Evolutionary conservation across 306 rosid genomes (phyloP).

Genomic region (Ochetophila trinervis): DNA sequence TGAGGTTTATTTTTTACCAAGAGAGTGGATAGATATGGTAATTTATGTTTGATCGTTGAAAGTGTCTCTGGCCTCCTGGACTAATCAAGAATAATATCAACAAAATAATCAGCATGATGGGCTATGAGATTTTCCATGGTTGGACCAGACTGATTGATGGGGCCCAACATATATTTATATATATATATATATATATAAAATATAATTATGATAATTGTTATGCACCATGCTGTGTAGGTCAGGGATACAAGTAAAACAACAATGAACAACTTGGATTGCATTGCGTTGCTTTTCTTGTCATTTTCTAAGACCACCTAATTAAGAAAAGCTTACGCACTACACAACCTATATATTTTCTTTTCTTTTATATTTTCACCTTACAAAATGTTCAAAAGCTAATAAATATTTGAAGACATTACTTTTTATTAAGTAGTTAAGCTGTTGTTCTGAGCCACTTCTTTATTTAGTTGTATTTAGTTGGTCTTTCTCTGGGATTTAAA

Average conservation of each 20-base stretch:
- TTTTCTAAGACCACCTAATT: constrained; percentile 27
- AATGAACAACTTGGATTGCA: constrained; percentile 40
- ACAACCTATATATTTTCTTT: background rate
- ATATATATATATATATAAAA: background rate
- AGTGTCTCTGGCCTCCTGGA: constrained; percentile 14
- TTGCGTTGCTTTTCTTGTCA: constrained; percentile 32
- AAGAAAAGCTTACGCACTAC: constrained; percentile 20
- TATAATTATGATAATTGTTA: background rate
- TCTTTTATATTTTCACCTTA: background rate
- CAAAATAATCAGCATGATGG: constrained; percentile 21
- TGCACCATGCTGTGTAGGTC: constrained; percentile 19
- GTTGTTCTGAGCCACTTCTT: background rate
- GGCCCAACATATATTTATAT: background rate
- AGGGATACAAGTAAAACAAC: constrained; percentile 29
- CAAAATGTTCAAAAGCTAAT: background rate
- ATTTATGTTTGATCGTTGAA: background rate
- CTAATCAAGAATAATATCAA: constrained; percentile 13
- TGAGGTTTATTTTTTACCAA: no score
- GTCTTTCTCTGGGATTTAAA: background rate
- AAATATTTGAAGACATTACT: no score
- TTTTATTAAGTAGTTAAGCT: background rate
- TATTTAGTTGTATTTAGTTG: background rate
- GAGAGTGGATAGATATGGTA: no score
- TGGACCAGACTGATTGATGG: constrained; percentile 41
- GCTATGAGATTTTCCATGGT: constrained; percentile 3